Base-by-base conservation (phyloP, 139 green algal species). In the Eudorina sp. region DNA sequence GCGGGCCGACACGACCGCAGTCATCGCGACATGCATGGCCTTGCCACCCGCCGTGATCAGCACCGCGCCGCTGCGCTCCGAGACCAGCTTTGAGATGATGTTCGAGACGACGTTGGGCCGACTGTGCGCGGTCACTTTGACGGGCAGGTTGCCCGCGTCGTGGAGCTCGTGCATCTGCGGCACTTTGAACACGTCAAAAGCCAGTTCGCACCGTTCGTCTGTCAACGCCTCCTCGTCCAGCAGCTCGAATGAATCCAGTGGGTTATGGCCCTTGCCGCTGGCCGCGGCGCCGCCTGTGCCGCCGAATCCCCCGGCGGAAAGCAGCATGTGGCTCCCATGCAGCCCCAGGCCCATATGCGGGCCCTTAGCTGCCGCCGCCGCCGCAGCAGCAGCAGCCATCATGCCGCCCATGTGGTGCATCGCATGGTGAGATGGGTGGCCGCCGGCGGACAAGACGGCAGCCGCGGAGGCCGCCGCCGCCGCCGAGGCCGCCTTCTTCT, bases 161-260 rank as follows among this genome's bases (percentile, higher is more conserved):
- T 85, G 78, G 18, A 88, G 53, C 77, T 90, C 64, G 19, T 74
- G n/a, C 70, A 87, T 21, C 84, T 82, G 68, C 18, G 84, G 89
- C 34, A 93, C 66, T 70, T 93, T 93, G 86, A 88, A 93, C 76
- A 93, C 90, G 62, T 93, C 90, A 48, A 93, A 93, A 21, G 86
- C 90, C 53, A 93, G 66, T 68, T 93, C 86, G 45, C 75, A 82
- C 21, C 73, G 74, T 76, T 91, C 90, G 53, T 91, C 88, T 7
- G 5, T 60, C 25, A 91, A 53, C 27, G 88, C 41, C 19, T 84
- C 60, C 84, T 83, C 84, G 73, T 89, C 73, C 21, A 84, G 84
- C 31, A 89, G 55, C 84, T 89, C 84, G 21, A 66, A 76, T 16
- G 53, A 25, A 31, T 89, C 73, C 41, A 84, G n/a, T 19, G 69